Conservation (phyloP, 257 asterid species). For the Linderniella brevidens region DNA sequence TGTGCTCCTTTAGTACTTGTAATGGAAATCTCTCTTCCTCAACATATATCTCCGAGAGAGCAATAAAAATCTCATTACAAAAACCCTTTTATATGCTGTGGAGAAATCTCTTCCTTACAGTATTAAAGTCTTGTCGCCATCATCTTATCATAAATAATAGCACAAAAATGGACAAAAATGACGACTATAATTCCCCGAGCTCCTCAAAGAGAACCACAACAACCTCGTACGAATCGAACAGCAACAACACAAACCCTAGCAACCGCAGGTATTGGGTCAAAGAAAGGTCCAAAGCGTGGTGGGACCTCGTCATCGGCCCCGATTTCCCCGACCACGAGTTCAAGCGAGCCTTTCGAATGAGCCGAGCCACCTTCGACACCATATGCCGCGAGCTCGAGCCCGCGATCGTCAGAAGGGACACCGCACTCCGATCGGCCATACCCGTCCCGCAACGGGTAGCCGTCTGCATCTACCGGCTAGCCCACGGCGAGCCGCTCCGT, state of each 20-base stretch:
- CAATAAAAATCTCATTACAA: too few relatives aligned
- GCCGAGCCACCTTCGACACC: constrained; percentile 46
- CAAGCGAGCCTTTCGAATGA: constrained; percentile 48
- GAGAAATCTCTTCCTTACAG: too few relatives aligned
- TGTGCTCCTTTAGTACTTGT: not conserved
- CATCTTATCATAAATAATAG: too few relatives aligned
- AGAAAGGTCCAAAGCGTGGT: constrained; percentile 67
- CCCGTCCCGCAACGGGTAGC: constrained; percentile 89
- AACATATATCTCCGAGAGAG: constrained; percentile 9
- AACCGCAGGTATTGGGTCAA: constrained; percentile 78
- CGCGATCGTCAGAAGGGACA: constrained; percentile 51
- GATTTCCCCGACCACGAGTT: constrained; percentile 68
- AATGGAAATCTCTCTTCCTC: not conserved
- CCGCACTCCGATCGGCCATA: constrained; percentile 69
- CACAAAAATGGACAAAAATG: too few relatives aligned
- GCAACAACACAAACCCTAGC: constrained; percentile 15
- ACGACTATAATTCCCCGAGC: not conserved
- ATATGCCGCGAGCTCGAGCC: constrained; percentile 59
- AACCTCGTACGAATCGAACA: not conserved
- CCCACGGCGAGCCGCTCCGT: constrained; percentile 84
- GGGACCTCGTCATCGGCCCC: constrained; percentile 52
- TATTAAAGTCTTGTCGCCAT: too few relatives aligned
- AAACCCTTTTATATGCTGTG: too few relatives aligned
- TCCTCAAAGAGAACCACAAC: constrained; percentile 6
- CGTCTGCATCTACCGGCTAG: constrained; percentile 69